phyloP scores from a whole-genome alignment of 129 eudicot species.

The Tanacetum coccineum region DNA sequence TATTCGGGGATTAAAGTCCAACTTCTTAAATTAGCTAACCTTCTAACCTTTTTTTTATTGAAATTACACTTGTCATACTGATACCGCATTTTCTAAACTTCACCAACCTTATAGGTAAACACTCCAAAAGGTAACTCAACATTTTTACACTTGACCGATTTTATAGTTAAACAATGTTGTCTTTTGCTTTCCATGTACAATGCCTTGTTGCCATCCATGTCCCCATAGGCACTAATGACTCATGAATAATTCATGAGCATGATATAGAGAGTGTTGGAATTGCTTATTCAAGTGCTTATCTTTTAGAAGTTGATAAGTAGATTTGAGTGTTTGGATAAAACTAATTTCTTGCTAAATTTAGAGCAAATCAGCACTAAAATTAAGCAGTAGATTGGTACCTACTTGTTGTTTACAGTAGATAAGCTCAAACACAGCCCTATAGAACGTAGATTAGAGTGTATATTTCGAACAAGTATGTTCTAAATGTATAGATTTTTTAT shows the following conservation, averaged over 20 bases:
- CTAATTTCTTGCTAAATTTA: too few species aligned
- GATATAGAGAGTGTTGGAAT: not conserved
- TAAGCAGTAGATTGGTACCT: too few species aligned
- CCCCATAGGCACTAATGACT: not conserved
- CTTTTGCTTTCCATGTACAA: not conserved
- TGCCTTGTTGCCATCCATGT: not conserved
- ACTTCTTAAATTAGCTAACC: not conserved
- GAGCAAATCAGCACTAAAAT: too few species aligned
- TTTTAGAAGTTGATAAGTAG: too few species aligned
- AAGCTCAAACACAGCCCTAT: too few species aligned
- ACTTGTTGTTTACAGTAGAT: too few species aligned
- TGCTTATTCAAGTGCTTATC: too few species aligned
- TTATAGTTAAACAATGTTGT: conserved; percentile 6
- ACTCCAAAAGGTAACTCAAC: too few species aligned
- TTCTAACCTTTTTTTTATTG: not conserved
- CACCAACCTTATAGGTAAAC: conserved; percentile 9
- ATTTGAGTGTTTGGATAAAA: too few species aligned
- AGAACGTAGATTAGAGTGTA: too few species aligned
- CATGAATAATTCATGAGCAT: not conserved
- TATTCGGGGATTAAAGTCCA: not conserved
- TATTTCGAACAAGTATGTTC: not conserved
- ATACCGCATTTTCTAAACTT: conserved; percentile 1
- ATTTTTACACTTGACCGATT: not conserved
- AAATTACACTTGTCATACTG: not conserved
- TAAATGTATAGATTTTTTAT: not conserved